Conservation (phyloP, 352 stramenopile genomes). For the Globisporangium uncinulatum region DNA sequence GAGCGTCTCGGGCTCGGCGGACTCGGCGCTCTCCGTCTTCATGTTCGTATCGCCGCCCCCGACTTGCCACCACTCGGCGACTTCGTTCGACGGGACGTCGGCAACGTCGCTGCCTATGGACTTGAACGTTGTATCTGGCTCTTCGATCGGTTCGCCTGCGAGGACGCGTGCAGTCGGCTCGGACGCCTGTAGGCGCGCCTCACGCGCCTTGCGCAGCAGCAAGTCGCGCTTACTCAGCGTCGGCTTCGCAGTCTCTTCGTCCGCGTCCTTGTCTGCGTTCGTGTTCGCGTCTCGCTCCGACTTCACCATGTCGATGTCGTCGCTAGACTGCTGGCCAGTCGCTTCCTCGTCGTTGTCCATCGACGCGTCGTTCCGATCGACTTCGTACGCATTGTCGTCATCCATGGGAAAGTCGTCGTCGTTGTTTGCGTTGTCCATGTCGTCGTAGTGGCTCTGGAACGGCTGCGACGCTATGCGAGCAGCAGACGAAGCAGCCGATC, state of each 20-base stretch:
- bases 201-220: slow-evolving; percentile 62
- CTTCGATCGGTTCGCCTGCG: slow-evolving; percentile 27
- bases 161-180: slow-evolving; percentile 53
- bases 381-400: slow-evolving; percentile 11
- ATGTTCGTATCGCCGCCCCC: slow-evolving; percentile 20
- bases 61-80: slow-evolving; percentile 79
- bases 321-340: slow-evolving; percentile 1
- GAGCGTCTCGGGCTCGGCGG: slow-evolving; percentile 20
- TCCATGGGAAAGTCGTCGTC: slow-evolving; percentile 15
- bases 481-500: slow-evolving; percentile 4
- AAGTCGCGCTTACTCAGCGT: slow-evolving; percentile 70
- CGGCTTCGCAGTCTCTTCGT: slow-evolving; percentile 17
- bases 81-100: slow-evolving; percentile 81
- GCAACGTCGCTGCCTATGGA: slow-evolving; percentile 12
- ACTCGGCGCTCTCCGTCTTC: slow-evolving; percentile 22
- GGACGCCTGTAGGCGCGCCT: slow-evolving; percentile 50
- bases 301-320: slow-evolving; percentile 7
- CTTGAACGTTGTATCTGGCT: slow-evolving; percentile 12
- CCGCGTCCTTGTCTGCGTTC: neutral
- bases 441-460: slow-evolving; percentile 7
- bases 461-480: slow-evolving; percentile 2
- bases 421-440: slow-evolving; percentile 5
- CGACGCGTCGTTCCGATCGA: slow-evolving; percentile 4
- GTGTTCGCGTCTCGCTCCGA: slow-evolving; percentile 10
- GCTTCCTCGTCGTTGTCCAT: slow-evolving; percentile 15